A percentile compares a stretch with the other conserved stretches of the same genome.
Evolutionary conservation across 306 rosid genomes (phyloP).

Genomic region (Fragaria nilgerrensis): DNA sequence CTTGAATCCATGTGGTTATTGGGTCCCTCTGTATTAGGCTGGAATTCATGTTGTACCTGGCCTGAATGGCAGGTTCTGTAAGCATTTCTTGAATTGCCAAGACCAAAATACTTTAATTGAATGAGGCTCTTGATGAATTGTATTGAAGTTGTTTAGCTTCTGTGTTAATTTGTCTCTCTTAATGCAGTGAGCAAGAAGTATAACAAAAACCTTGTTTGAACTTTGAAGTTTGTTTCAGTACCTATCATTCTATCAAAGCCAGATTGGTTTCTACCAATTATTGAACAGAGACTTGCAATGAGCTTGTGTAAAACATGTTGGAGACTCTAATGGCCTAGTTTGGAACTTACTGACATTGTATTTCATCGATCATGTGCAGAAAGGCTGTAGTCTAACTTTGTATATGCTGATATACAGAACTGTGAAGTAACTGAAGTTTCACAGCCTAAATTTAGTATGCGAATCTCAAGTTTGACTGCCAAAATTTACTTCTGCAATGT

Average conservation of each 20-base stretch:
- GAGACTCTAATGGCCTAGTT: neutral
- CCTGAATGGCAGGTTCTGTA: neutral
- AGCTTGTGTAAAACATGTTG: neutral
- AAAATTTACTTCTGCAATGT: neutral
- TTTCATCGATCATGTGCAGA: neutral
- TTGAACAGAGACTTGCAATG: neutral
- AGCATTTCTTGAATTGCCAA: too few relatives aligned
- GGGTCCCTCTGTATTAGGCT: neutral
- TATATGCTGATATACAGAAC: too few relatives aligned
- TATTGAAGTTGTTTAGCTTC: neutral
- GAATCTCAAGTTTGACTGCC: neutral
- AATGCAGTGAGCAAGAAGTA: neutral
- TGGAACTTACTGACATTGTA: neutral
- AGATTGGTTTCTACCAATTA: neutral
- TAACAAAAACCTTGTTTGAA: neutral
- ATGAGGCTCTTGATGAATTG: neutral
- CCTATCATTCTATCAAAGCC: neutral
- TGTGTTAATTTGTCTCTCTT: neutral
- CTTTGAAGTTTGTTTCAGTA: neutral
- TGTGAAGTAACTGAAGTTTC: neutral
- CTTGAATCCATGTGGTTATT: too few relatives aligned
- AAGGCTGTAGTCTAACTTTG: neutral
- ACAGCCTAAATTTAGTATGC: neutral
- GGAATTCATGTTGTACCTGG: neutral
- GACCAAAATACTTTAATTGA: neutral